Evolutionary conservation across 106 monocot species (phyloP).

Genomic region (Dendrobium chrysotoxum): DNA sequence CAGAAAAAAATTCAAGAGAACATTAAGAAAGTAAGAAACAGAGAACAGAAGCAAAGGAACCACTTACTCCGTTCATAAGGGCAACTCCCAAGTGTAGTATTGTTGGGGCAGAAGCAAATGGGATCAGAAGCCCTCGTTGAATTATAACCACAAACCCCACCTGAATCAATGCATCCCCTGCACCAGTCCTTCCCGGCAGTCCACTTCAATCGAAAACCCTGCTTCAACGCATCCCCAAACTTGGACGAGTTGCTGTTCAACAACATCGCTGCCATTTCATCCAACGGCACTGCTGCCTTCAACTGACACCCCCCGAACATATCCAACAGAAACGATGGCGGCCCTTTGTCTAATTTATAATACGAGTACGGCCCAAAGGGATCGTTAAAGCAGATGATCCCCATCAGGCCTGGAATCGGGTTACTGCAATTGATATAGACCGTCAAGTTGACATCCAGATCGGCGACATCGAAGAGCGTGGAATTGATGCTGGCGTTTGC

Average conservation of each 20-base stretch:
- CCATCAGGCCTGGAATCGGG: background rate
- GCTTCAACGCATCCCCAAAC: conserved; percentile 10
- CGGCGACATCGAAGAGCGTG: conserved; percentile 11
- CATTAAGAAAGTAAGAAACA: background rate
- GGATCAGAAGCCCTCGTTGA: background rate
- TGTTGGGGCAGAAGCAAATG: conserved; percentile 21
- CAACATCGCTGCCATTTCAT: background rate
- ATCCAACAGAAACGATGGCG: background rate
- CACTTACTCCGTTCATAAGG: background rate
- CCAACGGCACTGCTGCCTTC: conserved; percentile 5
- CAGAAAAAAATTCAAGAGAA: background rate
- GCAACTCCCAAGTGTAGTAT: background rate
- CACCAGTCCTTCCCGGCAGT: conserved; percentile 16
- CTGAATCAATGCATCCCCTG: conserved; percentile 12
- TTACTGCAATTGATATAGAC: conserved; percentile 11
- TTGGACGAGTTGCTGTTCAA: conserved; percentile 1
- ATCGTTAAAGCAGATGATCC: conserved; percentile 2
- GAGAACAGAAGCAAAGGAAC: background rate
- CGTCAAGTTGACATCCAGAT: conserved; percentile 7
- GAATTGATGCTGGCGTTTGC: conserved; percentile 12
- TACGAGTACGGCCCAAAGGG: conserved; percentile 1
- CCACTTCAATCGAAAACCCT: conserved; percentile 26
- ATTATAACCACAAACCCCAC: conserved; percentile 25
- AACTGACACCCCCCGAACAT: background rate
- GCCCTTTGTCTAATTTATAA: conserved; percentile 2